Conservation (phyloP, 139 green algal genomes). For the Eudorina sp. region DNA sequence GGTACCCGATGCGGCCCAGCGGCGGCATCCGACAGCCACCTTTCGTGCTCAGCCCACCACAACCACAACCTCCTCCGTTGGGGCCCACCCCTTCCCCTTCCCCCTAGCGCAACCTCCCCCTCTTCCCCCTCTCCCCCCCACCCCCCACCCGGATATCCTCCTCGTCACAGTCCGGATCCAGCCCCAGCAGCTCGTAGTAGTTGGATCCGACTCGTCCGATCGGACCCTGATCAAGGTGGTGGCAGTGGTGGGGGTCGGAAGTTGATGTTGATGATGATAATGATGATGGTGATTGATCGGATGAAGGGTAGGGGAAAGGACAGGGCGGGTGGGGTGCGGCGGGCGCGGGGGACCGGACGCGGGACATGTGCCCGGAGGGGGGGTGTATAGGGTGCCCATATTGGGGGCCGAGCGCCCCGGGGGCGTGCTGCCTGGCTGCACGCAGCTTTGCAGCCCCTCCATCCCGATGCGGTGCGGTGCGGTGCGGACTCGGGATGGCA, state of each 20-base stretch:
- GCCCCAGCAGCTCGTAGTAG: conserved; percentile 70
- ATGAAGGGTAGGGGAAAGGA: neutral
- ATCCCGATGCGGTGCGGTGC: too few relatives aligned
- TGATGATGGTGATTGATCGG: too few relatives aligned
- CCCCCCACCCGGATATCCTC: conserved; percentile 70
- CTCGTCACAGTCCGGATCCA: conserved; percentile 59
- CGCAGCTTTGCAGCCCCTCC: too few relatives aligned
- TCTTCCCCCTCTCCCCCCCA: neutral
- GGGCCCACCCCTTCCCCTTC: neutral
- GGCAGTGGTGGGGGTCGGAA: too few relatives aligned
- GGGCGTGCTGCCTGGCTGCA: too few relatives aligned
- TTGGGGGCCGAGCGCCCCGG: too few relatives aligned
- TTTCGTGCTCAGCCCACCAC: too few relatives aligned
- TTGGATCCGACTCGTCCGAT: neutral
- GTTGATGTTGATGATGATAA: too few relatives aligned
- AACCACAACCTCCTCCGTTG: neutral
- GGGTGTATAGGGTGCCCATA: too few relatives aligned
- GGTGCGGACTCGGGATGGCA: too few relatives aligned
- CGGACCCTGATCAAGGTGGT: neutral
- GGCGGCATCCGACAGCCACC: neutral
- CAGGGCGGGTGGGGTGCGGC: neutral
- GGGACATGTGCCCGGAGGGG: neutral
- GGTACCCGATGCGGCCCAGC: neutral
- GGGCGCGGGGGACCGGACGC: neutral
- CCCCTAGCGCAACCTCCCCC: neutral